Percentiles rank a stretch among this genome's conserved stretches.
phyloP scores from a whole-genome alignment of 495 filamentous ascomycete species.

The Penicillium robsamsonii region DNA sequence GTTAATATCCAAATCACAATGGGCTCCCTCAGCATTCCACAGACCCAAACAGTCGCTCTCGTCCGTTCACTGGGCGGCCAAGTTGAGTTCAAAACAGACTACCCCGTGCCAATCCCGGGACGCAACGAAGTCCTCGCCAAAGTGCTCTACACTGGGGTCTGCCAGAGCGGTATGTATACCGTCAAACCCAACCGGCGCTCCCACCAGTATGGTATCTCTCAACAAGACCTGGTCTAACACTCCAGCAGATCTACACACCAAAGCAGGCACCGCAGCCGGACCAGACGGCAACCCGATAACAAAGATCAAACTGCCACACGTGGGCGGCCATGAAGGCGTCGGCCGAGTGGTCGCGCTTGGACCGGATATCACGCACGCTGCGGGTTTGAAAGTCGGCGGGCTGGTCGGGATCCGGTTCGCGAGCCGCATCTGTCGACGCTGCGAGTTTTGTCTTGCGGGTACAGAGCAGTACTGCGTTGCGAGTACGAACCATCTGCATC shows the following conservation, averaged over 20 bases:
- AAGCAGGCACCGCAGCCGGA: constrained; percentile 42
- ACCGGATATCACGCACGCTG: constrained; percentile 25
- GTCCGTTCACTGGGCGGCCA: constrained; percentile 42
- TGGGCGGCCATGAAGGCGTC: constrained; percentile 52
- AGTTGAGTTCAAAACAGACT: constrained; percentile 46
- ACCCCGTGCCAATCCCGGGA: constrained; percentile 44
- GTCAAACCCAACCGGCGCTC: background rate
- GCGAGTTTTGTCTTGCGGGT: constrained; percentile 48
- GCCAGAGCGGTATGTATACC: constrained; percentile 42
- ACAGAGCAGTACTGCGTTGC: constrained; percentile 46
- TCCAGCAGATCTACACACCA: constrained; percentile 46
- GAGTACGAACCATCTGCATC: constrained; percentile 49
- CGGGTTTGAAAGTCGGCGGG: constrained; percentile 36
- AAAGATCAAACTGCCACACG: constrained; percentile 48
- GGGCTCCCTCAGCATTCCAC: constrained; percentile 30
- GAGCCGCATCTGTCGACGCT: constrained; percentile 47
- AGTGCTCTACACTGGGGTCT: constrained; percentile 49
- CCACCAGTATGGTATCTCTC: background rate
- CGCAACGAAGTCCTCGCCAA: constrained; percentile 51
- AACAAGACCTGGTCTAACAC: background rate
- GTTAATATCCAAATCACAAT: constrained; percentile 18
- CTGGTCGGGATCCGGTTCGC: constrained; percentile 49
- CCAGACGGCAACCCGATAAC: constrained; percentile 46
- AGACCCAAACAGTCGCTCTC: constrained; percentile 47
- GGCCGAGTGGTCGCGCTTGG: constrained; percentile 45